Evolutionary conservation across 176 grass and related monocot species (phyloP).

Genomic region (Hyparrhenia diplandra): DNA sequence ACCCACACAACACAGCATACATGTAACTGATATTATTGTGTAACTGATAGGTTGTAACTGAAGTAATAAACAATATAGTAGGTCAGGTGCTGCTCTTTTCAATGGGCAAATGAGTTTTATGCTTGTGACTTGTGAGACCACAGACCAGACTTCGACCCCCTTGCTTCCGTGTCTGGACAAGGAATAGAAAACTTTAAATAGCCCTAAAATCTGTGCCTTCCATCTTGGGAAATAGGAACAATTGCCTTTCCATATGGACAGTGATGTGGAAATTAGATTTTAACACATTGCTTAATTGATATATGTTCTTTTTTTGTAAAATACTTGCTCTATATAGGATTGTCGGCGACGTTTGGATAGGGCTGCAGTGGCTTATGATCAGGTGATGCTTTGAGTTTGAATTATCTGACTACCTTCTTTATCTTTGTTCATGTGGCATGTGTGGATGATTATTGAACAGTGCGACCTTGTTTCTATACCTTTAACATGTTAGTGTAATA

Average conservation of each 20-base stretch:
- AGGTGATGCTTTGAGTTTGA: conserved; percentile 50
- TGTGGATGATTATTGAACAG: neutral
- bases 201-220: neutral
- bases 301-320: conserved; percentile 1
- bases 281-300: conserved; percentile 27
- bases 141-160: neutral
- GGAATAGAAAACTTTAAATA: neutral
- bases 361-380: conserved; percentile 89
- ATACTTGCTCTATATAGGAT: conserved; percentile 41
- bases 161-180: neutral
- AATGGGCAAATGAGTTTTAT: neutral
- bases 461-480: neutral
- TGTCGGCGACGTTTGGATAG: conserved; percentile 83
- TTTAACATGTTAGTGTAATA: conserved; percentile 10
- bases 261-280: conserved; percentile 7
- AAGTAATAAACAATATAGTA: neutral
- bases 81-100: neutral
- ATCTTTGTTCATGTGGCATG: neutral
- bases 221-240: neutral
- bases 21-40: neutral
- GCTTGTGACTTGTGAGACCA: no score
- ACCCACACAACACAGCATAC: neutral
- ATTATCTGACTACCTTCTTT: conserved; percentile 13
- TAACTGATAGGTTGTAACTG: neutral
- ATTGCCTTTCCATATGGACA: conserved; percentile 7